Percentiles rank a stretch among this genome's conserved stretches.
phyloP scores from a whole-genome alignment of 768 basidiomycete species.

The Neoboletus magnificus region DNA sequence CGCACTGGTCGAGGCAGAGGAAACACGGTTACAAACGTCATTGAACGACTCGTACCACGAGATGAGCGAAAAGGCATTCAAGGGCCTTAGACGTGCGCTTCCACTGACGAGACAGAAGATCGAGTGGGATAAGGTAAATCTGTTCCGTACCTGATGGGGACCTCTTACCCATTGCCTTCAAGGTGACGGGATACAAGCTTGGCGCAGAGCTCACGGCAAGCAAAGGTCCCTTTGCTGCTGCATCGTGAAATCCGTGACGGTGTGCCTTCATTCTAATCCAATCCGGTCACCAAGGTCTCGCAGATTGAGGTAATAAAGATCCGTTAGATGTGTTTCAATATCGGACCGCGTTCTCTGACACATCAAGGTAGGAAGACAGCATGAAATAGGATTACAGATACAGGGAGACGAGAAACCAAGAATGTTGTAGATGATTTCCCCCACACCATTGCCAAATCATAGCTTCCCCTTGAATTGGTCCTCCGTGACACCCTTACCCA shows the following conservation, averaged over 20 bases:
- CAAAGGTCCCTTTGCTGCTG: slow-evolving; percentile 48
- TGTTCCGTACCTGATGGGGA: background rate
- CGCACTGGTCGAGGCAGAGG: slow-evolving; percentile 78
- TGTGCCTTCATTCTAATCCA: background rate
- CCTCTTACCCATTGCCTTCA: background rate
- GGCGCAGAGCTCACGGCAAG: slow-evolving; percentile 72
- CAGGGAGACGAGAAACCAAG: slow-evolving; percentile 4
- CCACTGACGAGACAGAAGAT: slow-evolving; percentile 92
- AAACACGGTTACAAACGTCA: slow-evolving; percentile 73
- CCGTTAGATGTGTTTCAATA: background rate
- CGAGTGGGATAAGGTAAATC: slow-evolving; percentile 87
- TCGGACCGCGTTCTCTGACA: background rate
- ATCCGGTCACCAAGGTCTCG: background rate
- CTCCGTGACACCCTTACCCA: slow-evolving; percentile 96
- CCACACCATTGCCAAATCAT: slow-evolving; percentile 23
- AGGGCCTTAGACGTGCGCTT: slow-evolving; percentile 82
- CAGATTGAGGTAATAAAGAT: slow-evolving; percentile 7
- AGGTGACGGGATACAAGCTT: slow-evolving; percentile 65
- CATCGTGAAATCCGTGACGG: slow-evolving; percentile 16
- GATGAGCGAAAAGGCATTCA: slow-evolving; percentile 93
- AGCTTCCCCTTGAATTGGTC: slow-evolving; percentile 66
- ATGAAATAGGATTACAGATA: background rate
- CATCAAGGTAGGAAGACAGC: background rate
- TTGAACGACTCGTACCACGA: slow-evolving; percentile 82
- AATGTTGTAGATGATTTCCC: background rate